These are phyloP conservation scores for Vaccinium vitisidaea DNA, from an alignment of 148 eudicot genomes.

Conservation along the genomic window DNA sequence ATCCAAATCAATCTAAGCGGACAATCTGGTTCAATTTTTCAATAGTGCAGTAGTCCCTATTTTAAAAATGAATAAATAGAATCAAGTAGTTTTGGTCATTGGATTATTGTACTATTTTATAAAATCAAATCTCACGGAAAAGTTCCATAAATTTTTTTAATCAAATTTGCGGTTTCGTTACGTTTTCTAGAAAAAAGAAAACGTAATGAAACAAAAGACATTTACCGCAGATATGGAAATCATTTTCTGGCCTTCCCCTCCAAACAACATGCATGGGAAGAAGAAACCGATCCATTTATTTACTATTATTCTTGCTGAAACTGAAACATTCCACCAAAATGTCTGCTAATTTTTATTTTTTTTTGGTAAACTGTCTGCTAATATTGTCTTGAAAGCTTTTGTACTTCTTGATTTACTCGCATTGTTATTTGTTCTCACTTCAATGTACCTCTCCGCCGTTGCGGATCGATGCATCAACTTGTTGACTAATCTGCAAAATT, in stretches of 20 bases:
- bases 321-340: not conserved
- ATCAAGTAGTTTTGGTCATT: not conserved
- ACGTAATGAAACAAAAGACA: not conserved
- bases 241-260: not conserved
- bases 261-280: not conserved
- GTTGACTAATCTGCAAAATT: conserved; percentile 1
- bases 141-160: not conserved
- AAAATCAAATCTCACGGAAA: not conserved
- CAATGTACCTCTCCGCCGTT: not conserved
- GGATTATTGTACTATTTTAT: not conserved
- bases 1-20: too few species aligned
- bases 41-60: too few species aligned
- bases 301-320: not conserved
- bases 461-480: not conserved
- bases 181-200: not conserved
- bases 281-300: not conserved
- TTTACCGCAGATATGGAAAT: not conserved
- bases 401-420: not conserved
- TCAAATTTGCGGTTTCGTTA: not conserved
- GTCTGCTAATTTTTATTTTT: too few species aligned
- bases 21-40: too few species aligned
- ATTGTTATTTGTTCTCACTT: not conserved
- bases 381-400: not conserved
- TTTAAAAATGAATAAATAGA: not conserved
- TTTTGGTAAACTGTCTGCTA: too few species aligned